phyloP scores from a whole-genome alignment of 2,329 filamentous ascomycete species.

The Beauveria australis region DNA sequence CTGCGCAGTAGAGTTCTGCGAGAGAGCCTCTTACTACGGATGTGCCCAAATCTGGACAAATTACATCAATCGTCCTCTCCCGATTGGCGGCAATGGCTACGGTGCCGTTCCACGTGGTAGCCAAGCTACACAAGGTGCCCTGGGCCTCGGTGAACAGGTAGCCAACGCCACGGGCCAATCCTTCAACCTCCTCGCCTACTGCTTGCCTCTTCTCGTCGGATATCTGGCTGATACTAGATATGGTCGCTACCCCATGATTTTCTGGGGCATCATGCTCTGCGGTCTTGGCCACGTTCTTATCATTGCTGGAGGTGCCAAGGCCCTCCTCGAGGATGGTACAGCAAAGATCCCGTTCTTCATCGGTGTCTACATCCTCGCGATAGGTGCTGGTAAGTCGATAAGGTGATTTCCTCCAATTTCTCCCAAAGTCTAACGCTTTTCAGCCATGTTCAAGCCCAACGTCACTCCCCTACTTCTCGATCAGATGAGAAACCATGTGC shows the following conservation, averaged over 20 bases:
- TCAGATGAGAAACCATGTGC: constrained; percentile 49
- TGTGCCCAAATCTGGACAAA: constrained; percentile 34
- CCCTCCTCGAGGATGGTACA: constrained; percentile 34
- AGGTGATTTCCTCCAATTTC: too few relatives aligned
- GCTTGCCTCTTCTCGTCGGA: constrained; percentile 45
- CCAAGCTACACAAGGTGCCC: constrained; percentile 46
- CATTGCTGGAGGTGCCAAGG: constrained; percentile 47
- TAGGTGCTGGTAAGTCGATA: constrained; percentile 42
- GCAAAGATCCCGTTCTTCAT: constrained; percentile 52
- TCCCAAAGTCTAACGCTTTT: not conserved
- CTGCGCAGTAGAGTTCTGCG: constrained; percentile 52
- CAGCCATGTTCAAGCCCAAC: constrained; percentile 62
- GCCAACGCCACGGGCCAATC: constrained; percentile 30
- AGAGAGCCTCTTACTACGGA: constrained; percentile 52
- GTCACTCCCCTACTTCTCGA: constrained; percentile 61
- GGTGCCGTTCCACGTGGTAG: constrained; percentile 32
- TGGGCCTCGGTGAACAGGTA: constrained; percentile 41
- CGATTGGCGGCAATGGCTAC: constrained; percentile 38
- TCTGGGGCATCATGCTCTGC: constrained; percentile 58
- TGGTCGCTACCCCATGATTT: constrained; percentile 65
- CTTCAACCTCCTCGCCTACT: constrained; percentile 50
- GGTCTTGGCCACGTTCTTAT: constrained; percentile 63
- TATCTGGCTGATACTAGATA: constrained; percentile 59
- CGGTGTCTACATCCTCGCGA: constrained; percentile 42
- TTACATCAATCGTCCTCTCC: constrained; percentile 53